Evolutionary conservation across 1,284 basidiomycete genomes (phyloP), one percentile per base, ranked within the genome.

Genomic region (Malassezia restricta): DNA sequence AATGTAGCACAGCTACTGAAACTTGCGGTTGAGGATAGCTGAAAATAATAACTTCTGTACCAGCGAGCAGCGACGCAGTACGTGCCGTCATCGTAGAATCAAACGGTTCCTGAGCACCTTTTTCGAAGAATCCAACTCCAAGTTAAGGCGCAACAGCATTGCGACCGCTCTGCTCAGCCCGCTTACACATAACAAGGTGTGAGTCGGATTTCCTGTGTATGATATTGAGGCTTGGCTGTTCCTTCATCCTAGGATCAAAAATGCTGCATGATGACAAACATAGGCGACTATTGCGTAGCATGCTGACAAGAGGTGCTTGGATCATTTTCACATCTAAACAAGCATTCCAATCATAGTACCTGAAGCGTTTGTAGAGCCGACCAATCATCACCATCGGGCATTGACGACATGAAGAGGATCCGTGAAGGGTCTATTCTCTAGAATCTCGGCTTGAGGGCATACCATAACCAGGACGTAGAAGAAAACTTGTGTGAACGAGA

Each of bases 201-300:
- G 2, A 35, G 5, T 35, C 33, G 33, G 5, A 15, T 2, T 11
- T 35, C 5, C 33, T 35, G n/a, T 3, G 33, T 5, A 15, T 15
- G 5, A 11, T 35, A 2, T 15, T 5, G 2, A 35, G n/a, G 5
- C 9, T 11, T 5, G 33, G 9, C 9, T 15, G 3, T 14, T 20
- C 41, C 38, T 32, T 29, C n/a, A 12, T 27, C 27, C 17, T 31
- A 38, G 11, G 35, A 20, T 17, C 8, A 9, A 53, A 57, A 52
- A 24, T 31, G n/a, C 8, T 57, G 41, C n/a, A 64, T 54, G 43
- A 61, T 64, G 24, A 62, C 44, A 30, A 64, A 56, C 20, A 58
- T 27, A 29, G 62, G 62, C 8, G 48, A 29, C 4, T 38, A 2
- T 7, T 54, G 59, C 11, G 17, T 17, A 3, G 15, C n/a, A 31